These are phyloP conservation scores for Debaryomyces sp. DNA, from an alignment of 1,139 yeast genomes.

Conservation along the genomic window DNA sequence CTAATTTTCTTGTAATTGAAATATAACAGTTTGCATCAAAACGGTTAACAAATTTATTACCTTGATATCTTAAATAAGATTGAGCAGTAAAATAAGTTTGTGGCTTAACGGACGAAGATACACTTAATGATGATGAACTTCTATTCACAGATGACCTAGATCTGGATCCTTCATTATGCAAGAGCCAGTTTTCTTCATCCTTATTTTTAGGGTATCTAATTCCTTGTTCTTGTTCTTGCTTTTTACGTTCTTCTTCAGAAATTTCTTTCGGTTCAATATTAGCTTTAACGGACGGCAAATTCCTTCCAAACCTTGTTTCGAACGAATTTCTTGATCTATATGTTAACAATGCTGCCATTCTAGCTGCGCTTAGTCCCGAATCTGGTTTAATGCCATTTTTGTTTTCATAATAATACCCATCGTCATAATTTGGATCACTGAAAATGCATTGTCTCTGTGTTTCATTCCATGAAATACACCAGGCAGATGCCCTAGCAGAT, in stretches of 20 bases:
- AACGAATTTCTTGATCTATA: slow-evolving; percentile 91
- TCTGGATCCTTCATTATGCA: slow-evolving; percentile 46
- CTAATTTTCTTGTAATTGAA: slow-evolving; percentile 87
- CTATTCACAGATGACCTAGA: slow-evolving; percentile 16
- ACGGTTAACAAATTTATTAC: slow-evolving; percentile 81
- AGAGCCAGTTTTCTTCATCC: slow-evolving; percentile 51
- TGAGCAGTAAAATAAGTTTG: slow-evolving; percentile 95
- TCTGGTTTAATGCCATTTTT: slow-evolving; percentile 69
- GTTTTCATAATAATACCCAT: slow-evolving; percentile 75
- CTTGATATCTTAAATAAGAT: slow-evolving; percentile 90
- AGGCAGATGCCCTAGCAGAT: slow-evolving; percentile 91
- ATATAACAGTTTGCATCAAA: slow-evolving; percentile 97
- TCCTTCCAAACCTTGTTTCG: slow-evolving; percentile 87
- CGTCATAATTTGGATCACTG: slow-evolving; percentile 89
- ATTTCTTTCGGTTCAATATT: slow-evolving; percentile 11
- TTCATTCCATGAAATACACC: slow-evolving; percentile 99
- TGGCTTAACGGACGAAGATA: slow-evolving; percentile 41
- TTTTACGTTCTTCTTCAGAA: slow-evolving; percentile 11
- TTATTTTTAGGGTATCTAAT: slow-evolving; percentile 40
- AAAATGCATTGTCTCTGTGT: slow-evolving; percentile 96
- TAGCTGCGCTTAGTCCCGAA: slow-evolving; percentile 90
- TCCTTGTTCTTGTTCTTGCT: slow-evolving; percentile 19
- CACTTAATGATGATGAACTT: slow-evolving; percentile 7
- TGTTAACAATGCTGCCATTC: slow-evolving; percentile 94
- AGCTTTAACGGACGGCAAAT: slow-evolving; percentile 45